Conservation (phyloP, 176 grass and related monocot genomes). For the Luzula sylvatica region DNA sequence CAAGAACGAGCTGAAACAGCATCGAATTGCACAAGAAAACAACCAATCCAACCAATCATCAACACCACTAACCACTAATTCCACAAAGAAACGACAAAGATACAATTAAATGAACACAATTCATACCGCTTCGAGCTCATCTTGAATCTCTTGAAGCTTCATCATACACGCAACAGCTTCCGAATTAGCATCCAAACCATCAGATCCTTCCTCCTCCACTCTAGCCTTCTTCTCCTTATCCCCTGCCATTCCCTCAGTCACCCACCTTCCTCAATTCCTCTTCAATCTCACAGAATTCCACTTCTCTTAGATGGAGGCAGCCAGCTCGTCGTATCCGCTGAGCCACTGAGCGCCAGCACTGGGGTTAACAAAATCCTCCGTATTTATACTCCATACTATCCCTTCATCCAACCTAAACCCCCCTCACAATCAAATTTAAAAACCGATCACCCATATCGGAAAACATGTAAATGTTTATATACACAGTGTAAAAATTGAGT, state of each 20-base stretch:
- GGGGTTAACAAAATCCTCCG: not conserved
- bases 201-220: not conserved
- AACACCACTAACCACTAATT: not conserved
- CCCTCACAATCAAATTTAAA: not conserved
- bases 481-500: not conserved
- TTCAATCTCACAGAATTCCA: not conserved
- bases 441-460: no score
- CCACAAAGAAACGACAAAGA: not conserved
- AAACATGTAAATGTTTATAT: no score
- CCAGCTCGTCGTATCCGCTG: constrained; percentile 10
- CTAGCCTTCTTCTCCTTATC: constrained; percentile 4
- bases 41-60: not conserved
- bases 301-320: not conserved
- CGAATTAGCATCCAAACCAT: not conserved
- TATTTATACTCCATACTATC: constrained; percentile 18
- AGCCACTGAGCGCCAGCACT: not conserved
- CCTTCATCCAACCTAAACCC: not conserved
- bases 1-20: not conserved
- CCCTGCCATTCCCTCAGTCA: not conserved
- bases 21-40: not conserved
- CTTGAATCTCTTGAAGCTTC: constrained; percentile 7
- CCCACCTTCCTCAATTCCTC: not conserved
- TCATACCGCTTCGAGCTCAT: constrained; percentile 13
- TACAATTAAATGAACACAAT: not conserved
- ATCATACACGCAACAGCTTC: not conserved